Conservation (phyloP, 2,329 filamentous ascomycete genomes). For the Alternaria conjuncta region DNA sequence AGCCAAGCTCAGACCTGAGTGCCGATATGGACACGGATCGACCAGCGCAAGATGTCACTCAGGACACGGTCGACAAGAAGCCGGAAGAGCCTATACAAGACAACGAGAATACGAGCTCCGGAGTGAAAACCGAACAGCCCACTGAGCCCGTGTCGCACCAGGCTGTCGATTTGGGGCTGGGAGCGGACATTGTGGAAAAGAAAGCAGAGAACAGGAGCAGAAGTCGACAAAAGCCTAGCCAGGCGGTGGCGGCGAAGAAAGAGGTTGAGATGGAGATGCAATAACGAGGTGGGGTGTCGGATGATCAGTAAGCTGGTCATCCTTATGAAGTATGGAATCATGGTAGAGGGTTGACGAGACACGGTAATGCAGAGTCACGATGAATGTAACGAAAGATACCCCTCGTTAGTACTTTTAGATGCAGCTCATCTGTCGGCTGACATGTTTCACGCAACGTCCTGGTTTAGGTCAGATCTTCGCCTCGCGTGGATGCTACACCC, state of each 20-base stretch:
- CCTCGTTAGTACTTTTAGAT: not conserved
- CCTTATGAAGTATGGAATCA: not conserved
- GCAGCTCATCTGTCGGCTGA: too few relatives aligned
- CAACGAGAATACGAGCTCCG: not conserved
- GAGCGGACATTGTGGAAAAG: slow-evolving; percentile 14
- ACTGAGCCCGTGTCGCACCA: not conserved
- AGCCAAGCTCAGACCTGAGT: slow-evolving; percentile 13
- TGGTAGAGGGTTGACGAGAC: not conserved
- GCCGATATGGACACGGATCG: not conserved
- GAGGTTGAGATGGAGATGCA: slow-evolving; percentile 48
- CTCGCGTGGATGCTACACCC: too few relatives aligned
- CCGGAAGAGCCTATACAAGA: not conserved
- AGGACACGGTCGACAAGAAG: not conserved
- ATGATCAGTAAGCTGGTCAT: not conserved
- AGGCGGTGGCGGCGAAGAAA: slow-evolving; percentile 24
- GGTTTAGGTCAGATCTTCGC: too few relatives aligned
- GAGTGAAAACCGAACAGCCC: not conserved
- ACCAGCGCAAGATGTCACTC: not conserved
- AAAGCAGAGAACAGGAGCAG: slow-evolving; percentile 19
- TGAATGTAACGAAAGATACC: slow-evolving; percentile 13
- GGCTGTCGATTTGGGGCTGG: not conserved
- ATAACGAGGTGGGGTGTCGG: slow-evolving; percentile 8
- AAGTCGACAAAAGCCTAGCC: slow-evolving; percentile 24
- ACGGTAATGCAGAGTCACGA: not conserved
- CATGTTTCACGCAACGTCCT: too few relatives aligned